These are phyloP conservation scores for Monosporascus sp. DNA, from an alignment of 2,329 filamentous ascomycete species.

Conservation along the genomic window DNA sequence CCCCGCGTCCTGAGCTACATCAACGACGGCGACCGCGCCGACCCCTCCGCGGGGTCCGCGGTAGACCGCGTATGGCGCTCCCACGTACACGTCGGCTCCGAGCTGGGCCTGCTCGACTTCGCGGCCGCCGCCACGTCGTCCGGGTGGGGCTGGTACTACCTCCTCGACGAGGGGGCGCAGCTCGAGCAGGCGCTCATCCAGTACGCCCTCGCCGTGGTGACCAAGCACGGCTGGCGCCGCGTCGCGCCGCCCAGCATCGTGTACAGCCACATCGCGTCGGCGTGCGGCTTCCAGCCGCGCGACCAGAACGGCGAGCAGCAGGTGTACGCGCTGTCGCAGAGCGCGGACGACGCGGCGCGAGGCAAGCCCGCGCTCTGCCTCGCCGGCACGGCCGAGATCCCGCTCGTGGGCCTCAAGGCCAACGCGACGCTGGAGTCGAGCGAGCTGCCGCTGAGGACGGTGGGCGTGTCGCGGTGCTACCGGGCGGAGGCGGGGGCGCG, in stretches of 20 bases:
- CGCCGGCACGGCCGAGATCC: conserved; percentile 89
- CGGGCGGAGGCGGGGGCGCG: conserved; percentile 89
- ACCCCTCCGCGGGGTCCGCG: conserved; percentile 22
- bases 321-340: conserved; percentile 73
- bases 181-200: conserved; percentile 92
- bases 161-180: conserved; percentile 83
- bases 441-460: conserved; percentile 69
- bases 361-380: conserved; percentile 68
- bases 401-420: conserved; percentile 85
- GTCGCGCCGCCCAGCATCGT: conserved; percentile 86
- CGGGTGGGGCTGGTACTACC: conserved; percentile 98
- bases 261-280: conserved; percentile 82
- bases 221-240: conserved; percentile 68
- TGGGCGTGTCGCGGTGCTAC: conserved; percentile 88
- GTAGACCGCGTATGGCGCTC: conserved; percentile 56
- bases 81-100: conserved; percentile 79
- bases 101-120: conserved; percentile 90
- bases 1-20: conserved; percentile 68
- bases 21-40: conserved; percentile 56
- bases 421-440: conserved; percentile 59
- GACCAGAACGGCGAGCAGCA: conserved; percentile 90
- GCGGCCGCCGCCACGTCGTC: conserved; percentile 71
- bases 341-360: conserved; percentile 52
- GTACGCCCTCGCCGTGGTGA: conserved; percentile 72
- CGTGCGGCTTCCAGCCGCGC: conserved; percentile 91